Base-by-base conservation (phyloP, 2,329 filamentous ascomycete species). In the Cadophora malorum region DNA sequence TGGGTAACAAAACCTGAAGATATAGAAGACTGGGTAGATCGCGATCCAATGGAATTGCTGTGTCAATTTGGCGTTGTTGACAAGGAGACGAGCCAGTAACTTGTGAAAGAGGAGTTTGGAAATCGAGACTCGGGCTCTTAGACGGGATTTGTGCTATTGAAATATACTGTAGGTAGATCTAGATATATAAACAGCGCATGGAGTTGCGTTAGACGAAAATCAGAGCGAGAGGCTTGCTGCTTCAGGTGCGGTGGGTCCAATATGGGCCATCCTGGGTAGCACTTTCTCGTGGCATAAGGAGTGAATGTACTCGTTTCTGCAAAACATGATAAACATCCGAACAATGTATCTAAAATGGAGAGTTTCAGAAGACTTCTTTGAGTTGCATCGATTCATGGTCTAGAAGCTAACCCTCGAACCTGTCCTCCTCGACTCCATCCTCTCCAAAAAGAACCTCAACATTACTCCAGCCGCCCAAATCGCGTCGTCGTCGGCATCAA, bases 381-480 rank as follows among this genome's bases (percentile, higher is more conserved):
- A 38, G 35, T 10, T 38, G 2, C 12, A 38, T 38, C 7, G 12
- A 7, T 25, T 5, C 5, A 55, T 21, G 9, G 19, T 25, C 63
- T 35, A 31, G 3, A 28, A 19, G n/a, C 52, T 3, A 16, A 25
- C 31, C n/a, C 38, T 33, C 33, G 8, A n/a, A 12, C 21, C 16
- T 45, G 14, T 19, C 60, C 64, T 52, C 23, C 62, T 55, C n/a
- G 45, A 53, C 19, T 28, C 21, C 56, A 53, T 65, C 52, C 38
- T 41, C 10, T 65, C 76, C 23, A 76, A 47, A 31, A 79, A 71
- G 65, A 80, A 80, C 28, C 69, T 71, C 47, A 79, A 56, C 35
- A 79, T 76, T 16, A 78, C 71, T 14, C 76, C 75, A 10, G 76
- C 76, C 3, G 75, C 77, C 52, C 70, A 68, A n/a, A 70, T 67